Conservation (phyloP, 1,284 basidiomycete genomes). For the Phylloboletellus chloephorus region DNA sequence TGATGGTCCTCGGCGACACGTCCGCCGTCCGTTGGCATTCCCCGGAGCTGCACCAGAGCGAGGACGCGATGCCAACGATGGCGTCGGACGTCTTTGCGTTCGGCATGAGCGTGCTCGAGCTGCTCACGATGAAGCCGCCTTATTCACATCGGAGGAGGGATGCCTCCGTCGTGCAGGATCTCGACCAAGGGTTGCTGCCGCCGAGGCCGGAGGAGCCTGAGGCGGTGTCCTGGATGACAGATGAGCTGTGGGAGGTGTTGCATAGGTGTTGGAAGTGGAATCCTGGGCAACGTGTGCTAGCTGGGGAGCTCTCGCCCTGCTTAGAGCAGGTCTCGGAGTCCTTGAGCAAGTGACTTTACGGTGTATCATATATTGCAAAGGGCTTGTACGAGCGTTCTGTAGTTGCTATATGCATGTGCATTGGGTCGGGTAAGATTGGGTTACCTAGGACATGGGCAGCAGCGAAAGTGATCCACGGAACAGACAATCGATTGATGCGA, state of each 20-base stretch:
- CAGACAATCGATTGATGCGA: conserved; percentile 37
- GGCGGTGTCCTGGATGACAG: conserved; percentile 36
- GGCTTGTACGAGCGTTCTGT: neutral
- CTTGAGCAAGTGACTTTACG: neutral
- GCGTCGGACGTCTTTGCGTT: conserved; percentile 51
- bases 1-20: conserved; percentile 39
- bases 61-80: conserved; percentile 36
- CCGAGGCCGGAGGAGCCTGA: conserved; percentile 33
- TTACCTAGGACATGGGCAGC: no score
- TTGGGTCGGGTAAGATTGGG: neutral
- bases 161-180: conserved; percentile 42
- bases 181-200: conserved; percentile 37
- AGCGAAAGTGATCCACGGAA: conserved; percentile 12
- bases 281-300: conserved; percentile 19
- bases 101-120: conserved; percentile 53
- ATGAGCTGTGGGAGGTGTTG: conserved; percentile 43
- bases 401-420: conserved; percentile 3
- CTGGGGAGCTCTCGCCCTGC: conserved; percentile 12
- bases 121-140: conserved; percentile 45
- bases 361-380: conserved; percentile 1
- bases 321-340: conserved; percentile 12
- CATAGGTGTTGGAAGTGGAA: conserved; percentile 40
- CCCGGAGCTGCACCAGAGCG: conserved; percentile 48
- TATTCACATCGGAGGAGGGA: conserved; percentile 44
- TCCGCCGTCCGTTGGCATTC: conserved; percentile 52